Base-by-base conservation (phyloP, 164 flowering plant genomes). In the Stephania yunnanensis region DNA sequence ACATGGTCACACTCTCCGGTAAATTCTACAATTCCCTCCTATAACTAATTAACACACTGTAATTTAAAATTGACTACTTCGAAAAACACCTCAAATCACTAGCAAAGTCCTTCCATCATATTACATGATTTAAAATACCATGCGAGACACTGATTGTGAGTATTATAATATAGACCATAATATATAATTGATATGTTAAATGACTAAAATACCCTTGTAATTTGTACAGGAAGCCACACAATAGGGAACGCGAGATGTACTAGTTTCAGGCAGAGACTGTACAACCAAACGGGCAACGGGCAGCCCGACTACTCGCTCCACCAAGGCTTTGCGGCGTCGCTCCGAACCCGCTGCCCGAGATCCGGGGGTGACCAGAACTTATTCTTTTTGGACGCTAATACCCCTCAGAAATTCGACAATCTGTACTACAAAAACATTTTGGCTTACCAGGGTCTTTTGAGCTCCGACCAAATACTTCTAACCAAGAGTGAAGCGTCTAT, bases 301-400 rank as follows among this genome's bases (percentile, higher is more conserved):
- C 78, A 75, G 69, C 93, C 98, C 0, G 97, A 92, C 76, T 71
- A 1, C 78, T 81, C 93, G 0, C 85, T 95, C 0, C 89, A 93
- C 69, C 87, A 74, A 71, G 79, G 86, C 1, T 91, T 86, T 50
- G 97, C 99, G 5, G 85, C 89, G 15, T 76, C 88, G 53, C 66
- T 95, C 79, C 84, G 90, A 12, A 22, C 77, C 6, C 55, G 80
- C n/a, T 95, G 99, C 84, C 99, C 99, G 2, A 80, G 81, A 74
- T 93, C 98, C 7, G 99, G 99, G 19, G 97, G 96, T 20, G 99
- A 95, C 80, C 89, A 89, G 74, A 95, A 89, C 83, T 85, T 95
- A 63, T 93, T 90, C 63, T 76, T 87, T 85, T 73, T 95, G 80
- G 99, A 95, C 82, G 81, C 77, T 36, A 83, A 2, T 36, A 36